Base-by-base conservation (phyloP, 129 eudicot genomes). In the Centella asiatica region DNA sequence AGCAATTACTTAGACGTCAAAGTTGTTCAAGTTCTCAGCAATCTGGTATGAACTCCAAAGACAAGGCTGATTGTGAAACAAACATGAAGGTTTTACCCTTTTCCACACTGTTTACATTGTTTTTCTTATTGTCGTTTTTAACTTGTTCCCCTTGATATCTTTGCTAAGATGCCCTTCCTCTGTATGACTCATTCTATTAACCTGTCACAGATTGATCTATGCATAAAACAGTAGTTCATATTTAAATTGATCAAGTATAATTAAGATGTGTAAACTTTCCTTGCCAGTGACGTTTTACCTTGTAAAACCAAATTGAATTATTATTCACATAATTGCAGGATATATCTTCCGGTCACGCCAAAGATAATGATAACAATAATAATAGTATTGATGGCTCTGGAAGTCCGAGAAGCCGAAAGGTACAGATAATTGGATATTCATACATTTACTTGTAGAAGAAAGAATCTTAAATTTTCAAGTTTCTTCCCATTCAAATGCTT, bases 341-440 rank as follows among this genome's bases (percentile, higher is more conserved):
- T 23, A 69, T 57, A 15, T 52, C 77, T 67, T 70, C 75, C 33
- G 70, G 52, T 44, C 69, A 61, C 69, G 45, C 55, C 55, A 76
- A 32, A 31, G 81, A 78, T 70, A 75, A 58, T 64, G 76, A 73
- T 37, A 81, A 78, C 28, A 72, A 53, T 63, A 56, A 73, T 37
- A 81, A 78, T 24, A 72, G 54, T 63, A 56, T 63, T 23, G 88
- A 81, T 64, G 62, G 71, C 66, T 70, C 88, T 11, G 88, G 69
- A 28, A 85, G 85, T 68, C 88, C 83, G 44, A 63, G 75, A 36
- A 74, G 66, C 31, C 77, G 66, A 47, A 81, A 85, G 88, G 94
- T 81, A 69, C 36, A 44, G 24, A 61, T 25, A n/a, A 13, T 6
- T 11, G 42, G 42, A 13, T 37, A 18, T 39, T 61, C 60, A 23